A percentile compares a stretch with the other conserved stretches of the same genome.
Evolutionary conservation across 352 stramenopile species (phyloP).

Genomic region (Phytophthora melonis): DNA sequence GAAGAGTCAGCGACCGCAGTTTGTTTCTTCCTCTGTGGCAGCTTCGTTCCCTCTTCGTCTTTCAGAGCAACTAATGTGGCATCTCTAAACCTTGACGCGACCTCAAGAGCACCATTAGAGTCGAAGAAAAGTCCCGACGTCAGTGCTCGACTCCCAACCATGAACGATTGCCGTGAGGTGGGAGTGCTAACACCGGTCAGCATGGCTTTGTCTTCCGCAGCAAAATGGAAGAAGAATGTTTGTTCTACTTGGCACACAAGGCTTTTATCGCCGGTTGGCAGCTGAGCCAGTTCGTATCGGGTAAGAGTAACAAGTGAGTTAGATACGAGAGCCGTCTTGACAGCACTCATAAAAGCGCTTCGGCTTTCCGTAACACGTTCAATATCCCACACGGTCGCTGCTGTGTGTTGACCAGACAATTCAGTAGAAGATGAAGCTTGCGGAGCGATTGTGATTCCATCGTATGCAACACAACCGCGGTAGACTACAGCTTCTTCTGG

Average conservation of each 20-base stretch:
- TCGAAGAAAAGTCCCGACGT: constrained; percentile 45
- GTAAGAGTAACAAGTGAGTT: constrained; percentile 40
- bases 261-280: not conserved
- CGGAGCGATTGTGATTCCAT: constrained; percentile 30
- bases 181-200: not conserved
- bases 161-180: constrained; percentile 36
- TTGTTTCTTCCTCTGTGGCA: constrained; percentile 27
- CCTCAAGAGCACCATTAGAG: constrained; percentile 29
- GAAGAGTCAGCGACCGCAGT: not conserved
- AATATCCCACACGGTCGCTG: constrained; percentile 25
- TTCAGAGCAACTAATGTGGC: constrained; percentile 4
- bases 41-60: constrained; percentile 17
- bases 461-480: constrained; percentile 16
- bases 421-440: not conserved
- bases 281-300: constrained; percentile 23
- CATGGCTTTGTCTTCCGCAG: not conserved
- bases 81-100: constrained; percentile 26
- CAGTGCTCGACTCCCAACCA: constrained; percentile 27
- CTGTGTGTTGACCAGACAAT: not conserved
- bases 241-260: constrained; percentile 27
- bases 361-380: constrained; percentile 43
- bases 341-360: constrained; percentile 49
- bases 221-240: constrained; percentile 61
- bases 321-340: constrained; percentile 57
- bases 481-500: constrained; percentile 17